Evolutionary conservation across 345 rosid species (phyloP).

Genomic region (Pugionium dolabratum): DNA sequence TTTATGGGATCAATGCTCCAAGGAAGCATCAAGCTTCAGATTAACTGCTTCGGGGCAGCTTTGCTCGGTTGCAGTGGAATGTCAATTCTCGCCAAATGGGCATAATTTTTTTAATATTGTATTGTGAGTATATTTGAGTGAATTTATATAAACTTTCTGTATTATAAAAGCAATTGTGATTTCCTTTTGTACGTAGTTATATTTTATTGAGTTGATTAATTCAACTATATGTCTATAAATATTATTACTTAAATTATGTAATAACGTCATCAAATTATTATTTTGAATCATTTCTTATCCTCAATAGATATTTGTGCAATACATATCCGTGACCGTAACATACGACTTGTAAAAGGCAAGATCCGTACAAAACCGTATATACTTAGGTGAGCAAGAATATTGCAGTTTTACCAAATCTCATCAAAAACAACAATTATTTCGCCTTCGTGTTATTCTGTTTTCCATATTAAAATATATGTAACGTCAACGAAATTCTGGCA

Average conservation of each 20-base stretch:
- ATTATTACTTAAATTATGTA: too few relatives aligned
- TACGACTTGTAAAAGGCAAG: conserved; percentile 24
- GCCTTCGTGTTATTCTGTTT: conserved; percentile 1
- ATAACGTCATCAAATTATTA: too few relatives aligned
- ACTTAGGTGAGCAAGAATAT: conserved; percentile 8
- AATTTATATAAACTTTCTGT: too few relatives aligned
- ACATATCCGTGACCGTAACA: conserved; percentile 8
- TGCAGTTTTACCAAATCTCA: conserved; percentile 15
- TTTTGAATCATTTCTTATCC: too few relatives aligned
- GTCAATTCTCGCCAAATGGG: conserved; percentile 81
- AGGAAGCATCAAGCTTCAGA: conserved; percentile 58
- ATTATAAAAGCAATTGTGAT: too few relatives aligned
- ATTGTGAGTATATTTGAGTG: not conserved
- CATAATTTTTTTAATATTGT: conserved; percentile 22
- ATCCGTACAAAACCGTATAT: conserved; percentile 25
- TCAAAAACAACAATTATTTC: not conserved
- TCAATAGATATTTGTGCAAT: too few relatives aligned
- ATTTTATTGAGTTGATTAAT: too few relatives aligned
- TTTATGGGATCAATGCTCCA: conserved; percentile 75
- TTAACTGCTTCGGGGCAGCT: conserved; percentile 50
- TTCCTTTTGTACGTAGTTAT: too few relatives aligned
- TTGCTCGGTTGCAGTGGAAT: conserved; percentile 67
- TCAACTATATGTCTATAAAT: too few relatives aligned
- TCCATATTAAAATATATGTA: not conserved
- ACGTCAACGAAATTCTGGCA: conserved; percentile 13